Evolutionary conservation across 1,284 basidiomycete species (phyloP), one percentile per base, ranked within the genome.

Genomic region (Cronartium quercuum): DNA sequence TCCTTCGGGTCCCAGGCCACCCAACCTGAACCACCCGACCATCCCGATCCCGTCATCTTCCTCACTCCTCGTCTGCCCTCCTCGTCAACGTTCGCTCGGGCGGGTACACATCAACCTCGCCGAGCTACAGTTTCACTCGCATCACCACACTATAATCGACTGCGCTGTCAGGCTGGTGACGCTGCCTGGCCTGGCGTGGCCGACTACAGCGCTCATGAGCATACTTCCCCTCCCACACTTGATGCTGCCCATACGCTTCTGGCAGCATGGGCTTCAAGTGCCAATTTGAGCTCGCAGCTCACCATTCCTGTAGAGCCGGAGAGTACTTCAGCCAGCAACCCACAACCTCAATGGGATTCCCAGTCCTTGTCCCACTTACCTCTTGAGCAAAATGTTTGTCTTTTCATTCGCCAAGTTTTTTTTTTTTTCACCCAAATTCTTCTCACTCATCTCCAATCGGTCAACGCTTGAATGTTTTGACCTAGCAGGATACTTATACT

Each of bases 41-140:
- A 21, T 21, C 15, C 29, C 29, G 51, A 55, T n/a, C 51, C 51
- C 15, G 3, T 55, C 1, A 24, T 55, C 5, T 55, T 55, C 10
- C 3, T 21, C 1, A 9, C 51, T 12, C 15, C 51, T 24, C n/a
- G 29, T 24, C 18, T 55, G 6, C 15, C 51, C 51, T 55, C 51
- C 3, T 1, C 15, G 6, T 55, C 51, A 6, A n/a, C 51, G 6
- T 55, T n/a, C 29, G n/a, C 51, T 21, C 3, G 9, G 15, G 51
- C 29, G 1, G 10, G 51, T 21, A 4, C 51, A 55, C 51, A 55
- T 18, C 51, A 55, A 55, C n/a, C 51, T 7, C 69, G 69, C 10
- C 69, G 69, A 2, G 69, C 69, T 12, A 73, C 69, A 7, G 47
- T 73, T 15, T 73, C 69, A 34, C 51, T 63, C n/a, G 1, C 51